Base-by-base conservation (phyloP, 352 stramenopile genomes). In the Phytophthora citricola region DNA sequence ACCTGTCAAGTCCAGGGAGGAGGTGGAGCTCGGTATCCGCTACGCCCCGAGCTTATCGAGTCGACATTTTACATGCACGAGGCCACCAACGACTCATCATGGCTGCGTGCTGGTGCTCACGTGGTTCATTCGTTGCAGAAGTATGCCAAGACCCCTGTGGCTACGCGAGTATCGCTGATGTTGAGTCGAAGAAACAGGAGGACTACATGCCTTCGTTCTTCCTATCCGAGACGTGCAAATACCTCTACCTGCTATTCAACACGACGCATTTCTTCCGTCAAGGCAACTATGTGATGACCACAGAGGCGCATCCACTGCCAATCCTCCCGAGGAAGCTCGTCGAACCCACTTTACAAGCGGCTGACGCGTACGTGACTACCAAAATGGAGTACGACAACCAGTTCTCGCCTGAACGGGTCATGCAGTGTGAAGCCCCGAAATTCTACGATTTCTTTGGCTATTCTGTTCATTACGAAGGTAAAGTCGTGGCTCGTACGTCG, bases 131-230 rank as follows among this genome's bases (percentile, higher is more conserved):
- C 89, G 45, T 69, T 98, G 27, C 86, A 98, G 66, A 92, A 97
- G 50, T 81, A 97, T 59, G 85, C 88, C n/a, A 93, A 90, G 60
- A 96, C 92, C 1, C 78, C 31, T 99, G 97, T 64, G 97, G 97
- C 7, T 99, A 98, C 73, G 94, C 95, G 36, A 95, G 85, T 20
- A 89, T 96, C 43, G 71, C 68, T 8, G 83, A 98, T 66, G 80
- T 98, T 12, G 81, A 96, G 57, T 90, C 83, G 8, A 83, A 93
- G 72, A 58, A 84, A 80, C 85, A 99, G 45, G 82, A 98, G 15
- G 92, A 99, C 64, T 90, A 97, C 65, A 99, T 99, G 98, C 97
- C 97, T 44, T 99, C 91, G 5, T 99, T 98, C 69, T 99, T 99
- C 69, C 83, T 99, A 0, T 98, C 93, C 10, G 98, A 99, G 79